Conservation (phyloP, 108 stramenopile species). For the Pseudonitzschia pungens region DNA sequence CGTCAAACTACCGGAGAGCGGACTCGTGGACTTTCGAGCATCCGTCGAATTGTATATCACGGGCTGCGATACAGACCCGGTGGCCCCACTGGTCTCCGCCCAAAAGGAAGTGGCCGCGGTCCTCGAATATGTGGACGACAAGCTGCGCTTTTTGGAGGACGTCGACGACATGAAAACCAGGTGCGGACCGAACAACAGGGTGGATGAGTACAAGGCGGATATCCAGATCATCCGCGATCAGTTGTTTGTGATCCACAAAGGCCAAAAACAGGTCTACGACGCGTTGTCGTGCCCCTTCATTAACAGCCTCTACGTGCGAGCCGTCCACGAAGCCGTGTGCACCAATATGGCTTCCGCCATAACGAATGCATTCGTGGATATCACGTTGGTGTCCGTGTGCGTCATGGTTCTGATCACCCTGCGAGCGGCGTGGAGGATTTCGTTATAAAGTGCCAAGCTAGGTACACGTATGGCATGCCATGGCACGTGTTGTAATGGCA, state of each 20-base stretch:
- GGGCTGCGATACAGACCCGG: constrained; percentile 1
- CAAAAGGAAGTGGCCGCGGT: neutral
- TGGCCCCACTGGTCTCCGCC: neutral
- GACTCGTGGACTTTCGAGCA: neutral
- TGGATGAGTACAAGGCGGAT: neutral
- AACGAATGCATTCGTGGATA: constrained; percentile 11
- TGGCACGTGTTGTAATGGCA: too few species aligned
- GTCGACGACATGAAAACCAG: neutral
- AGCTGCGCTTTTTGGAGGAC: neutral
- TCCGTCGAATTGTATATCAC: neutral
- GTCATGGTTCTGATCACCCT: constrained; percentile 24
- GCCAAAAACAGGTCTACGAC: neutral
- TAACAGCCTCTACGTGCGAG: constrained; percentile 18
- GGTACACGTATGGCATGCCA: too few species aligned
- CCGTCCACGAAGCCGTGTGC: constrained; percentile 23
- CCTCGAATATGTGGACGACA: neutral
- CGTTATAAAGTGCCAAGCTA: too few species aligned
- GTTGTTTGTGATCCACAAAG: neutral
- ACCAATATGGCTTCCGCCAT: constrained; percentile 13
- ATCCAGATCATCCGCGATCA: neutral
- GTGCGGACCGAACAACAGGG: neutral
- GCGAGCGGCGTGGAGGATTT: constrained; percentile 20
- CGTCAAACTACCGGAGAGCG: neutral
- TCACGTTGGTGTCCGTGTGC: constrained; percentile 16
- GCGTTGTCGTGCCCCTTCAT: constrained; percentile 16